phyloP scores from a whole-genome alignment of 805 yeast species.

The Teunomyces atbi region DNA sequence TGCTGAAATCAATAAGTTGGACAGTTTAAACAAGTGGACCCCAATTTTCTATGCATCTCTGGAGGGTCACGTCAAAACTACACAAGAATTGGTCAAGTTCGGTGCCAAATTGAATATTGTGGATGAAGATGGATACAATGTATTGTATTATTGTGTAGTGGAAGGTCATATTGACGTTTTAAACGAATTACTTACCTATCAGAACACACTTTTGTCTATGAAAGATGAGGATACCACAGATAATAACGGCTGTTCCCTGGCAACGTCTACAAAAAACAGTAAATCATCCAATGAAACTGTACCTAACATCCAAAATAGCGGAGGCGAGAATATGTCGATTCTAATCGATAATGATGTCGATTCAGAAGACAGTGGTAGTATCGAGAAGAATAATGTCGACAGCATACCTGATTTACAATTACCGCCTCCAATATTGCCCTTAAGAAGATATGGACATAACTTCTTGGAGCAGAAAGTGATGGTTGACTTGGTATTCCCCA shows the following conservation, averaged over 20 bases:
- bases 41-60: conserved; percentile 88
- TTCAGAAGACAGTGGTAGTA: conserved; percentile 39
- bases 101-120: conserved; percentile 68
- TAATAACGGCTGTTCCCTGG: background rate
- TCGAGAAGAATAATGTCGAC: conserved; percentile 47
- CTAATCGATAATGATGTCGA: conserved; percentile 28
- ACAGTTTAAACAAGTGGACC: conserved; percentile 89
- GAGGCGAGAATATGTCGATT: conserved; percentile 19
- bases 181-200: conserved; percentile 57
- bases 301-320: background rate
- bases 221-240: background rate
- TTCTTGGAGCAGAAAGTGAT: conserved; percentile 88
- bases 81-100: conserved; percentile 63
- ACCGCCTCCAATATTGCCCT: conserved; percentile 95
- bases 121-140: conserved; percentile 80
- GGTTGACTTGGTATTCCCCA: conserved; percentile 69
- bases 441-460: conserved; percentile 93
- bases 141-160: conserved; percentile 87
- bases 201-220: conserved; percentile 12
- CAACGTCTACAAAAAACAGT: background rate
- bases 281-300: background rate
- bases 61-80: conserved; percentile 74
- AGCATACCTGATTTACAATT: conserved; percentile 85
- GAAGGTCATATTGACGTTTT: conserved; percentile 88
- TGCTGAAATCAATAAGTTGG: conserved; percentile 70